Evolutionary conservation across 495 filamentous ascomycete species (phyloP).

Genomic region (Pyrenopolyporus hunteri): DNA sequence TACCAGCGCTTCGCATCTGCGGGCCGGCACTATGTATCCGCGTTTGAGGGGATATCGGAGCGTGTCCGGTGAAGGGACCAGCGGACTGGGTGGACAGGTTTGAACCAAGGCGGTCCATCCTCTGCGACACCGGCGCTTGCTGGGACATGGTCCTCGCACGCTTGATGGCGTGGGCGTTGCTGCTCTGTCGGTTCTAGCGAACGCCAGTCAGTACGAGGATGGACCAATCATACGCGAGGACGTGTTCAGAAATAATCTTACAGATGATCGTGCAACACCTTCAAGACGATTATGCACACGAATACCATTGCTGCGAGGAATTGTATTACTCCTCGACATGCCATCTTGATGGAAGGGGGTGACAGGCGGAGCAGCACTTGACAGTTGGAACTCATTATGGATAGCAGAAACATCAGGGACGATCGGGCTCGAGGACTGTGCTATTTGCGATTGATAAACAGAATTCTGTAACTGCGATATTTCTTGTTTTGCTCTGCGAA

Average conservation of each 20-base stretch:
- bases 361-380: slow-evolving; percentile 32
- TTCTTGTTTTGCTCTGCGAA: slow-evolving; percentile 39
- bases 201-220: slow-evolving; percentile 34
- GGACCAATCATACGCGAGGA: slow-evolving; percentile 17
- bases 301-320: slow-evolving; percentile 42
- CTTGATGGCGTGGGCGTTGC: slow-evolving; percentile 37
- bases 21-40: slow-evolving; percentile 18
- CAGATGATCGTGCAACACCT: slow-evolving; percentile 32
- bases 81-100: slow-evolving; percentile 42
- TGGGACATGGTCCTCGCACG: slow-evolving; percentile 44
- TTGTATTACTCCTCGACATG: slow-evolving; percentile 42
- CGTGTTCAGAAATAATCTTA: slow-evolving; percentile 33
- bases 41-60: slow-evolving; percentile 35
- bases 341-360: slow-evolving; percentile 36
- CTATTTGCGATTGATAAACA: slow-evolving; percentile 44
- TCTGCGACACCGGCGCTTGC: slow-evolving; percentile 36
- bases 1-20: slow-evolving; percentile 30
- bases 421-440: slow-evolving; percentile 24
- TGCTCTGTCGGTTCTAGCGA: slow-evolving; percentile 35
- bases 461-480: slow-evolving; percentile 43
- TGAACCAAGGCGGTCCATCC: slow-evolving; percentile 42
- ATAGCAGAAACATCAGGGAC: slow-evolving; percentile 31
- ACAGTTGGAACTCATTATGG: slow-evolving; percentile 42
- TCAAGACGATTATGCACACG: slow-evolving; percentile 38
- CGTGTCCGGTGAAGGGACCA: slow-evolving; percentile 37